These are phyloP conservation scores for Sungouiella thailandica DNA, from an alignment of 805 yeast genomes.

Conservation along the genomic window DNA sequence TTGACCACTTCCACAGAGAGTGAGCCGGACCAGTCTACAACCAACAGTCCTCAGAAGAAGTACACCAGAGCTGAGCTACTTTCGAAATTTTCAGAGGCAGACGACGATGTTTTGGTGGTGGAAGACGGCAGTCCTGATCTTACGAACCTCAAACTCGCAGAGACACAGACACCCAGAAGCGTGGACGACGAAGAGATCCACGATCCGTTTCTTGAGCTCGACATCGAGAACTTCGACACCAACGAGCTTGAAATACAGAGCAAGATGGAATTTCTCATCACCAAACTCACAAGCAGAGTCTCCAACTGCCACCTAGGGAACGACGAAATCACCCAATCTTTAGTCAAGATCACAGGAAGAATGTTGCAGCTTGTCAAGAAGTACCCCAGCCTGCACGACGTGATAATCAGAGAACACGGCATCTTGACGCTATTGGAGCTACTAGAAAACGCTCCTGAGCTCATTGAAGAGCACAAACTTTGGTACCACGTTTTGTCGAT, in stretches of 20 bases:
- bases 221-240: slow-evolving; percentile 35
- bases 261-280: slow-evolving; percentile 34
- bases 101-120: neutral
- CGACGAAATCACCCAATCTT: slow-evolving; percentile 25
- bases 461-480: slow-evolving; percentile 23
- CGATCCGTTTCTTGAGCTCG: slow-evolving; percentile 37
- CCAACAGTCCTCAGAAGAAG: neutral
- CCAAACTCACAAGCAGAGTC: slow-evolving; percentile 28
- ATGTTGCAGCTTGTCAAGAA: slow-evolving; percentile 35
- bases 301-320: slow-evolving; percentile 25
- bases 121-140: neutral
- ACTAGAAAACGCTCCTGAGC: slow-evolving; percentile 30
- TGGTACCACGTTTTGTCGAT: slow-evolving; percentile 36
- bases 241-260: slow-evolving; percentile 37
- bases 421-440: slow-evolving; percentile 35
- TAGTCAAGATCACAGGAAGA: slow-evolving; percentile 33
- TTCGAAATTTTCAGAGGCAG: neutral
- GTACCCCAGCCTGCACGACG: slow-evolving; percentile 36
- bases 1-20: neutral
- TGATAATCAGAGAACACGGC: slow-evolving; percentile 39
- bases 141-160: neutral
- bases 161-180: neutral
- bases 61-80: slow-evolving; percentile 1
- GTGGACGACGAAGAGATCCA: slow-evolving; percentile 18
- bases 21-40: neutral